Conservation (phyloP, 805 yeast species). For the Huiozyma naganishii region DNA sequence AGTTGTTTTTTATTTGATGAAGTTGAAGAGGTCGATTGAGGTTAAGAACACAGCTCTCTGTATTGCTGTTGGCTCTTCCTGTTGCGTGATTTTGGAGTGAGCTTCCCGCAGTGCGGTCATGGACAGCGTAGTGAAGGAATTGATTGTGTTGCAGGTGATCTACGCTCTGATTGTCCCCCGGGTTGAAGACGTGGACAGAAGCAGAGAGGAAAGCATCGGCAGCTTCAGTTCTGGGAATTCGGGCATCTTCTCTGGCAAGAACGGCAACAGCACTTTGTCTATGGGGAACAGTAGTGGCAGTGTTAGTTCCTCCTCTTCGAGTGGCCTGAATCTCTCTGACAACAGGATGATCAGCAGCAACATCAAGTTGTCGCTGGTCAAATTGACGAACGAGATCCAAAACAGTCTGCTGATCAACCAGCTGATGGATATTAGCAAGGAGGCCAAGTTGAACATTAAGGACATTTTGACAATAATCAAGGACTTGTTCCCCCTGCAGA, state of each 20-base stretch:
- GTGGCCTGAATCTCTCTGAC: not conserved
- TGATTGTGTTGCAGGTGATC: slow-evolving; percentile 24
- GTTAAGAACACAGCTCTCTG: no score
- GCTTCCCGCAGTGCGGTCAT: no score
- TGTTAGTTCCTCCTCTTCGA: not conserved
- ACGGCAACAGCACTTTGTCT: not conserved
- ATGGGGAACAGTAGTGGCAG: not conserved
- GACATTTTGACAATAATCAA: slow-evolving; percentile 23
- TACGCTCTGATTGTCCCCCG: slow-evolving; percentile 15
- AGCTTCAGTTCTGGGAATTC: not conserved
- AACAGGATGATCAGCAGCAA: slow-evolving; percentile 7
- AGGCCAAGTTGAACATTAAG: slow-evolving; percentile 21
- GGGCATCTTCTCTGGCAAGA: not conserved
- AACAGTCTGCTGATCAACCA: slow-evolving; percentile 19
- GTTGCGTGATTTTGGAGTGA: no score
- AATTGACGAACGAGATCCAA: slow-evolving; percentile 25
- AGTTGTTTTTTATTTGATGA: no score
- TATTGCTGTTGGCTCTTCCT: no score
- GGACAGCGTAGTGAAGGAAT: slow-evolving; percentile 19
- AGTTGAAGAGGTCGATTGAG: no score
- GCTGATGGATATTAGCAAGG: slow-evolving; percentile 8
- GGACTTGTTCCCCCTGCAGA: slow-evolving; percentile 19
- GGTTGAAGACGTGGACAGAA: slow-evolving; percentile 1
- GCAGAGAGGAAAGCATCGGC: not conserved
- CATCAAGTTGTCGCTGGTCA: slow-evolving; percentile 23